Conservation (phyloP, 2,329 filamentous ascomycete species). For the Calonectria ilicicola region DNA sequence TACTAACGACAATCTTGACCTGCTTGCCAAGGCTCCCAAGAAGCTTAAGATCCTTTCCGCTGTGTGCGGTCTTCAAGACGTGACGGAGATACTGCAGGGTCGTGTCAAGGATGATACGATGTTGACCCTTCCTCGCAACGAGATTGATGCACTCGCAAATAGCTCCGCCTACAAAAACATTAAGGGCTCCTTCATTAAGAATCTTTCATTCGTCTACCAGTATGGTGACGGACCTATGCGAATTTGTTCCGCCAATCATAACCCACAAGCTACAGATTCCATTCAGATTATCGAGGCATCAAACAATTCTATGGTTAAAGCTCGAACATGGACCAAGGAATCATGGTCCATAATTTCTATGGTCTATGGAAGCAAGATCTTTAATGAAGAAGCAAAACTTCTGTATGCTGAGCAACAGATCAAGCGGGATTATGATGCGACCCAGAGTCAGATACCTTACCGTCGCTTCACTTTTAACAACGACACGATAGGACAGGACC, state of each 20-base stretch:
- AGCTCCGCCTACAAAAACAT: background rate
- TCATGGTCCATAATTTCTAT: background rate
- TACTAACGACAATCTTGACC: background rate
- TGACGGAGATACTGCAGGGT: background rate
- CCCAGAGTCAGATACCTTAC: background rate
- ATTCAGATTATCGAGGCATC: background rate
- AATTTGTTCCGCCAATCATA: background rate
- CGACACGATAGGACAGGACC: background rate
- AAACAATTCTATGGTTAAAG: background rate
- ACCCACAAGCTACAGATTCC: background rate
- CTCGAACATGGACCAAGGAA: background rate
- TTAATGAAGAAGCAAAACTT: background rate
- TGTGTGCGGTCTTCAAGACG: background rate
- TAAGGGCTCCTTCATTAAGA: background rate
- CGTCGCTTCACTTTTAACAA: background rate
- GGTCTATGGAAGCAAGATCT: background rate
- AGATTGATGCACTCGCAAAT: background rate
- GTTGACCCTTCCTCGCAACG: background rate
- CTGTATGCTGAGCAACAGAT: background rate
- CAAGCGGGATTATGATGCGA: background rate
- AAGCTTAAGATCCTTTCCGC: background rate
- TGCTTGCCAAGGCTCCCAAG: background rate
- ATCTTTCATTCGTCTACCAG: background rate
- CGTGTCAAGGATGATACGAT: background rate
- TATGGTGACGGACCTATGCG: background rate